These are phyloP conservation scores for Claviceps sp. DNA, from an alignment of 2,329 filamentous ascomycete species.

Conservation along the genomic window DNA sequence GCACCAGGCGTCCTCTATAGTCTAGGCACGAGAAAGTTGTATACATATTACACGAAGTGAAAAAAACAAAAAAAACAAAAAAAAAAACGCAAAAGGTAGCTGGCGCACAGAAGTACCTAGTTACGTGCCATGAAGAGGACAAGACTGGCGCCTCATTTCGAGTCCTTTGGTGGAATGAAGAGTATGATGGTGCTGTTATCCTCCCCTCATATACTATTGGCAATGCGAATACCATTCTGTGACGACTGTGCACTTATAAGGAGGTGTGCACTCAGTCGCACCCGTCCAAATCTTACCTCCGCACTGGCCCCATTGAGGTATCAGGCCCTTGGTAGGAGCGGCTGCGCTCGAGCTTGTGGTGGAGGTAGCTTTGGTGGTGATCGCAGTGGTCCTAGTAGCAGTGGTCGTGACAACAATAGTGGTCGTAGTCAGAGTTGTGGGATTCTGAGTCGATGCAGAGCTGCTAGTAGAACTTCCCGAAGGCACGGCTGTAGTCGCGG, in stretches of 20 bases:
- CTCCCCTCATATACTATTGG: not conserved
- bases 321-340: constrained; percentile 7
- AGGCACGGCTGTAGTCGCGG: not conserved
- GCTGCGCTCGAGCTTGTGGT: constrained; percentile 1
- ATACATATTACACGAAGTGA: no score
- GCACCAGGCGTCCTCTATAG: no score
- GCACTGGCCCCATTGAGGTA: constrained; percentile 14
- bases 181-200: not conserved
- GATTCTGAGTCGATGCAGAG: not conserved
- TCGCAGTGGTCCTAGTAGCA: not conserved
- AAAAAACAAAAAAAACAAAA: no score
- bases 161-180: no score
- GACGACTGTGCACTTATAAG: constrained; percentile 10
- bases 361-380: not conserved
- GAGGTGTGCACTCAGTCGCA: constrained; percentile 11
- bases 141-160: no score
- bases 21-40: no score
- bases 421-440: not conserved
- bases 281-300: constrained; percentile 12
- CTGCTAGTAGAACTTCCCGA: not conserved
- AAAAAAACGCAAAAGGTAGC: no score
- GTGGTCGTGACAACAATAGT: not conserved
- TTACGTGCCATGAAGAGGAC: no score
- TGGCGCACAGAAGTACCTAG: no score
- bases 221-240: constrained; percentile 11